A percentile compares a stretch with the other conserved stretches of the same genome.
phyloP scores from a whole-genome alignment of 1,284 basidiomycete species.

The Apiotrichum sp. region DNA sequence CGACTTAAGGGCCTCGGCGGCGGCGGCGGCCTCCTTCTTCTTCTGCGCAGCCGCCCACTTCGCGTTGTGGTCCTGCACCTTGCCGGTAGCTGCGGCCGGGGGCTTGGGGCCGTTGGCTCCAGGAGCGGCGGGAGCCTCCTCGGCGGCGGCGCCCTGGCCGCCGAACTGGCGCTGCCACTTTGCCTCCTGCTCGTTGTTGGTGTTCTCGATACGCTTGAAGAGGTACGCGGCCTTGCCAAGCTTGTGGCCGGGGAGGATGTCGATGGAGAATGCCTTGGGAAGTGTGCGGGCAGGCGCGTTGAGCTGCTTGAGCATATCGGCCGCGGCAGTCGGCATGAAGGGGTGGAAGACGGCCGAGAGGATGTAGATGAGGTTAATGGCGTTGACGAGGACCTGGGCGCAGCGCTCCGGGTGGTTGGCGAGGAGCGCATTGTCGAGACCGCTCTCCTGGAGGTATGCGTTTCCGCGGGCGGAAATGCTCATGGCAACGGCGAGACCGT shows the following conservation, averaged over 20 bases:
- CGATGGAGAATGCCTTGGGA: conserved; percentile 62
- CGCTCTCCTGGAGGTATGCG: conserved; percentile 83
- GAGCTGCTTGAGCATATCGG: conserved; percentile 76
- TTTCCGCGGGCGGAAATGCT: conserved; percentile 87
- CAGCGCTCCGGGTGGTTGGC: conserved; percentile 74
- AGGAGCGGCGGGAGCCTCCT: conserved; percentile 30
- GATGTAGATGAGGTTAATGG: conserved; percentile 88
- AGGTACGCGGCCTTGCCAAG: conserved; percentile 83
- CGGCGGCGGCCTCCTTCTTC: conserved; percentile 35
- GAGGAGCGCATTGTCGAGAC: conserved; percentile 86
- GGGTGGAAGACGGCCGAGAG: conserved; percentile 82
- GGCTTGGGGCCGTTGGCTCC: conserved; percentile 16
- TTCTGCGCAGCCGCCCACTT: conserved; percentile 26
- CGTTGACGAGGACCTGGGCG: conserved; percentile 81
- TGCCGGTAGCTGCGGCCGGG: conserved; percentile 27
- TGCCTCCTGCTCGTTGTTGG: conserved; percentile 70
- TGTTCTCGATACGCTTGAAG: conserved; percentile 81
- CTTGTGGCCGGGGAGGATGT: conserved; percentile 79
- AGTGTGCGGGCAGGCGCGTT: conserved; percentile 81
- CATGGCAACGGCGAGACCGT: conserved; percentile 84
- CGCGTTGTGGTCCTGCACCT: conserved; percentile 33
- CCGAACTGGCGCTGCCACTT: conserved; percentile 77
- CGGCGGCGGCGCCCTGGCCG: conserved; percentile 51
- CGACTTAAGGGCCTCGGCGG: conserved; percentile 38
- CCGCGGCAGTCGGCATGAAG: conserved; percentile 91